Conservation (phyloP, 768 basidiomycete species). For the Ephemerocybe angulata region DNA sequence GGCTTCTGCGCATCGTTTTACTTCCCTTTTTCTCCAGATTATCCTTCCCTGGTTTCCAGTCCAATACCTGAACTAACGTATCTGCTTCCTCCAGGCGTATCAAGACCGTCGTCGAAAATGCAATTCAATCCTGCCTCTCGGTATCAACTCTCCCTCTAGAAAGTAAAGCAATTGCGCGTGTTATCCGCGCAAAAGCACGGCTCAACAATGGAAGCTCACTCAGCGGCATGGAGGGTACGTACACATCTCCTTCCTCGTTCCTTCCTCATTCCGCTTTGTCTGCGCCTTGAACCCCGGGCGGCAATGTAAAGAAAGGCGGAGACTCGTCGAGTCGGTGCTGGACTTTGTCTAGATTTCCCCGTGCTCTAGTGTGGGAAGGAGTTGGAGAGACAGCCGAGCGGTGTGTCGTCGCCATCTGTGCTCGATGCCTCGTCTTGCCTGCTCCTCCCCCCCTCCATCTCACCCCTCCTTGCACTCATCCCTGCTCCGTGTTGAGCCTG, state of each 20-base stretch:
- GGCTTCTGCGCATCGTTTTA: not conserved
- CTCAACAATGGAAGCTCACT: constrained; percentile 56
- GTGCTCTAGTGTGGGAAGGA: too few species aligned
- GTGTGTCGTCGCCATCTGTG: not conserved
- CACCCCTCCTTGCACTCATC: not conserved
- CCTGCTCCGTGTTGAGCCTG: not conserved
- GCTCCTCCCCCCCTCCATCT: not conserved
- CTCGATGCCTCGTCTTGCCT: not conserved
- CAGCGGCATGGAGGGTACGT: constrained; percentile 61
- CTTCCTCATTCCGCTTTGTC: not conserved
- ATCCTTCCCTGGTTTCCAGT: constrained; percentile 9
- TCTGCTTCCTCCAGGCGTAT: constrained; percentile 37
- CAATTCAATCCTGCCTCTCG: constrained; percentile 65
- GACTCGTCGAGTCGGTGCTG: not conserved
- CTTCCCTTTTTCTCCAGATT: constrained; percentile 10
- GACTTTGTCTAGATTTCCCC: not conserved
- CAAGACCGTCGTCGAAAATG: constrained; percentile 67
- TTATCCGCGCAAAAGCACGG: constrained; percentile 64
- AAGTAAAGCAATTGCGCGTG: constrained; percentile 55
- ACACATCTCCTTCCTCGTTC: not conserved
- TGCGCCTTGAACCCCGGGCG: not conserved
- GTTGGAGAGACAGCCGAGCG: too few species aligned
- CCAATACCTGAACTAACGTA: not conserved
- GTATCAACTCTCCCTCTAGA: constrained; percentile 49
- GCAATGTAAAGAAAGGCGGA: not conserved